These are phyloP conservation scores for Aspergillus olivimuriae DNA, from an alignment of 495 filamentous ascomycete genomes.

Conservation along the genomic window DNA sequence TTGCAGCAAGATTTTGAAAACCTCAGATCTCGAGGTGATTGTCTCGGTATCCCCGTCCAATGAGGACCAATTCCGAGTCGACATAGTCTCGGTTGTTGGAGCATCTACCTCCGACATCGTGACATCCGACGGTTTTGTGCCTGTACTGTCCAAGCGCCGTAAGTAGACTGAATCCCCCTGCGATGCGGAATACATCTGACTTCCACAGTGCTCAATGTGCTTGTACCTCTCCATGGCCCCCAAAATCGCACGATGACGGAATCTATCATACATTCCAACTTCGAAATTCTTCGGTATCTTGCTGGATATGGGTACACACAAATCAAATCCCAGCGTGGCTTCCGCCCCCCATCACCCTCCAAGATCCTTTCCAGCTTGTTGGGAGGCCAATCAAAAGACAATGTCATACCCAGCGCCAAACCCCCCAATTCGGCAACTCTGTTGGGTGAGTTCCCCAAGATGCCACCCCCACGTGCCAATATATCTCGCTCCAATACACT, in stretches of 20 bases:
- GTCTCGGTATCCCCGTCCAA: conserved; percentile 26
- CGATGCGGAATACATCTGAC: conserved; percentile 4
- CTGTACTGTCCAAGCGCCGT: conserved; percentile 63
- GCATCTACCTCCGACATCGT: conserved; percentile 61
- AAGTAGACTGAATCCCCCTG: conserved; percentile 21
- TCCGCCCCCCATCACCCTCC: conserved; percentile 75
- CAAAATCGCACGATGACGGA: conserved; percentile 61
- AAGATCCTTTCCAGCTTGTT: conserved; percentile 86
- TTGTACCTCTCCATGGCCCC: conserved; percentile 62
- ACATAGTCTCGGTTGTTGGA: conserved; percentile 55
- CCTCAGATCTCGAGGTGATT: conserved; percentile 31
- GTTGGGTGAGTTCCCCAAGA: conserved; percentile 34
- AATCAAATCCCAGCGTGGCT: conserved; percentile 46
- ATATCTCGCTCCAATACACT: conserved; percentile 36
- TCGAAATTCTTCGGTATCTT: conserved; percentile 69
- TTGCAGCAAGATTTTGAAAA: conserved; percentile 24
- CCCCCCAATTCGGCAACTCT: conserved; percentile 31
- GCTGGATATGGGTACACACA: conserved; percentile 53
- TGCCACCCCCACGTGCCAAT: conserved; percentile 28
- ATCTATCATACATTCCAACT: conserved; percentile 41
- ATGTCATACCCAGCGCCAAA: conserved; percentile 24
- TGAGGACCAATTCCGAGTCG: conserved; percentile 49
- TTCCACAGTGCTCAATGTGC: conserved; percentile 51
- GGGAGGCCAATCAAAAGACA: conserved; percentile 39
- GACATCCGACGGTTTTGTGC: conserved; percentile 57